These are phyloP conservation scores for Fusarium sp. DNA, from an alignment of 2,329 filamentous ascomycete genomes.

Conservation along the genomic window DNA sequence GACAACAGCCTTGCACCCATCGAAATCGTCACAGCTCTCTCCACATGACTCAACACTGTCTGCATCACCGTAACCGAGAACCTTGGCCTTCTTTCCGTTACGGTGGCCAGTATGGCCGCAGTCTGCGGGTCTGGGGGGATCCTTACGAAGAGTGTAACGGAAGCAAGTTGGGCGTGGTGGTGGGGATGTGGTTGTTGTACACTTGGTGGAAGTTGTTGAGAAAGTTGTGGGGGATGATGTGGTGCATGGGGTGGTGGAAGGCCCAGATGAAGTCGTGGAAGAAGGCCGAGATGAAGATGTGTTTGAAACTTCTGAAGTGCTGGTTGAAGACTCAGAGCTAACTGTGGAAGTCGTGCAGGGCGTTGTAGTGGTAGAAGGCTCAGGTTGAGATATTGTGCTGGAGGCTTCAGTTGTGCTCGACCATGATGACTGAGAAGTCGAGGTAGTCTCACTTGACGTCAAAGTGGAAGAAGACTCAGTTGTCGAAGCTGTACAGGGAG, in stretches of 20 bases:
- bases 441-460: not conserved
- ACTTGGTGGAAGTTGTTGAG: not conserved
- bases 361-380: not conserved
- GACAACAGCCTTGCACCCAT: conserved; percentile 25
- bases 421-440: not conserved
- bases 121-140: conserved; percentile 11
- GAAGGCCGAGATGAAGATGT: not conserved
- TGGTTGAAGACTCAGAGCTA: not conserved
- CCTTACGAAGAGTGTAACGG: conserved; percentile 30
- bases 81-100: conserved; percentile 19
- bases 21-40: conserved; percentile 29
- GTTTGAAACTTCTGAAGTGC: not conserved
- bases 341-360: not conserved
- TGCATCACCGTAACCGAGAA: conserved; percentile 28
- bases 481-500: not conserved
- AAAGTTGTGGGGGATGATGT: conserved; percentile 2
- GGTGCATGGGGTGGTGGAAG: conserved; percentile 1
- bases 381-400: not conserved
- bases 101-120: conserved; percentile 26
- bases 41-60: conserved; percentile 35
- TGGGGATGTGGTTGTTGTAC: conserved; percentile 5
- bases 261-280: not conserved
- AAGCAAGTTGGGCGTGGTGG: conserved; percentile 29
- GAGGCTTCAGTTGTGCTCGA: not conserved
- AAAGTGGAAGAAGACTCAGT: not conserved